phyloP scores from a whole-genome alignment of 495 filamentous ascomycete species.

The Chaetomium fimeti region DNA sequence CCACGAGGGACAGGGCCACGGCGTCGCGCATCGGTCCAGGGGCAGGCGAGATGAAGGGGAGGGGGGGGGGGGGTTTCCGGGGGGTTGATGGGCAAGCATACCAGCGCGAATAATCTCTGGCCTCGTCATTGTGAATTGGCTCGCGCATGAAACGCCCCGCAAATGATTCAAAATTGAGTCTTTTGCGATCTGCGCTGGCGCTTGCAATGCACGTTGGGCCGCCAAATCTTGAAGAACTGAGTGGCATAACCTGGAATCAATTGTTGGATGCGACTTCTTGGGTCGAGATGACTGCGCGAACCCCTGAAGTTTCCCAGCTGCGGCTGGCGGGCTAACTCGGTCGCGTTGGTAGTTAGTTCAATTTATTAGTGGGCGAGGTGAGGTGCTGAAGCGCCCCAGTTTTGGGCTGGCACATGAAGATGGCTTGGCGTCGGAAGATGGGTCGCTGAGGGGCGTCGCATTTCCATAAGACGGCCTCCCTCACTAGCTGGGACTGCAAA shows the following conservation, averaged over 20 bases:
- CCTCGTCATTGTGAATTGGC: constrained; percentile 60
- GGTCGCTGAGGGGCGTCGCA: neutral
- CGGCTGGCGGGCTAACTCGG: constrained; percentile 14
- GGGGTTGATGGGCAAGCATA: constrained; percentile 46
- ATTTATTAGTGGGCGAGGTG: neutral
- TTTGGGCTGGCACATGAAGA: constrained; percentile 6
- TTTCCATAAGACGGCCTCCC: neutral
- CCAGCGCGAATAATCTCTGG: constrained; percentile 78
- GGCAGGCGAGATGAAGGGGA: constrained; percentile 30
- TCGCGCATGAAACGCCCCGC: constrained; percentile 26
- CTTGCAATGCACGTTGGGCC: constrained; percentile 3
- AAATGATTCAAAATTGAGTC: constrained; percentile 14
- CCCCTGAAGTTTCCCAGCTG: constrained; percentile 27
- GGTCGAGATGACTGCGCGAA: constrained; percentile 6
- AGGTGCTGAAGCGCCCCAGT: constrained; percentile 5
- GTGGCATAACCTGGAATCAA: too few relatives aligned
- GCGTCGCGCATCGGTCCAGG: constrained; percentile 20
- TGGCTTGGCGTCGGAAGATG: constrained; percentile 15
- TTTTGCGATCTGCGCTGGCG: constrained; percentile 1
- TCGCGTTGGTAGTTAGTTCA: neutral
- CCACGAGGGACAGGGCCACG: constrained; percentile 31
- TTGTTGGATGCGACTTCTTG: constrained; percentile 10
- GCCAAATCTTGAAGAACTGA: neutral
- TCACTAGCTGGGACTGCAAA: too few relatives aligned
- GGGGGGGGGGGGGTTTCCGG: constrained; percentile 15